Base-by-base conservation (phyloP, 2,329 filamentous ascomycete genomes). In the Aspergillus tamarii region DNA sequence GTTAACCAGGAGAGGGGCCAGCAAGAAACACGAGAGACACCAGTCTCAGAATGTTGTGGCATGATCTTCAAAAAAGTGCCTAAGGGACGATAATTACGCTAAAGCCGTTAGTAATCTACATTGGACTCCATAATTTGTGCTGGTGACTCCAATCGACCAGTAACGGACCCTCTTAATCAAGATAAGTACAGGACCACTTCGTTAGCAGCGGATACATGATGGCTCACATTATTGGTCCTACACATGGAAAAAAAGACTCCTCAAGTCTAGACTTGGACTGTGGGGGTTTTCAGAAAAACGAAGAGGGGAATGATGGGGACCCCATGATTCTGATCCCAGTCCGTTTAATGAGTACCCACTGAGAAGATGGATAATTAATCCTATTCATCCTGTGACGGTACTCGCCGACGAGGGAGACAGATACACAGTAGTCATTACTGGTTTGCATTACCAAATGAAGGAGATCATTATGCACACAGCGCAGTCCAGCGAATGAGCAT, bases 221-320 rank as follows among this genome's bases (percentile, higher is more conserved):
- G 14, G 21, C 32, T 36, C 52, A 36, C 21, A 39, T 55, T 26
- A 55, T 55, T 55, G 52, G 52, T 32, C 28, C 28, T 32, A 41
- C 39, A 23, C 21, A n/a, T 1, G 28, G 28, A 28, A 21, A 34
- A 34, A 5, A 52, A 9, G 14, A 11, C 52, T 26, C 21, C 12
- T 39, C 52, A 19, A 55, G 52, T 55, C 52, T 39, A 55, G 52
- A 55, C 52, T 55, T 19, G 32, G 30, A 21, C 52, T 54, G 52
- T 54, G 50, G 26, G 26, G 52, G 32, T 19, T 54, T 54, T 54
- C 7, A 5, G 21, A n/a, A 23, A 28, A 32, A 54, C 16, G n/a
- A 39, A 55, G 52, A 55, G 52, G 34, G 34, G n/a, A 23, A 55
- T 16, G 28, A 55, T 55, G 52, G 52, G 52, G 52, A 21, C 52